phyloP scores from a whole-genome alignment of 2,329 filamentous ascomycete genomes.

The Penicillium hesseltinei region DNA sequence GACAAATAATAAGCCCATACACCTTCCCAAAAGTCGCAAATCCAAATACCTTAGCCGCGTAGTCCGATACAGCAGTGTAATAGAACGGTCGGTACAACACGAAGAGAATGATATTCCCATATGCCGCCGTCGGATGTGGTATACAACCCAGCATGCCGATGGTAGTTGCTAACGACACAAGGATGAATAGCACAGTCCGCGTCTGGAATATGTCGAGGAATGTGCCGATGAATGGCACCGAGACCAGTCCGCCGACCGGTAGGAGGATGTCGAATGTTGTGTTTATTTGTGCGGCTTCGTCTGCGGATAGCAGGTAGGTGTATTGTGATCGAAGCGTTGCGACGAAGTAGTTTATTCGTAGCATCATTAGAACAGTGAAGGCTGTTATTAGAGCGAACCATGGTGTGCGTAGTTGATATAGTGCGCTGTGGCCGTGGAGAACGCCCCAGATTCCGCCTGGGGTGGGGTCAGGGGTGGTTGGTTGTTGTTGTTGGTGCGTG shows the following conservation, averaged over 20 bases:
- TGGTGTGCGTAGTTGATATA: slow-evolving; percentile 70
- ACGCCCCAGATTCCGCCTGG: slow-evolving; percentile 74
- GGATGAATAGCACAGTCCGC: slow-evolving; percentile 64
- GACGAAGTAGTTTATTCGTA: slow-evolving; percentile 89
- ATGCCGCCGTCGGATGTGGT: slow-evolving; percentile 67
- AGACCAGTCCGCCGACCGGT: slow-evolving; percentile 77
- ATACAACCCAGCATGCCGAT: slow-evolving; percentile 78
- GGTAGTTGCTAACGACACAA: slow-evolving; percentile 68
- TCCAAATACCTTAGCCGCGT: slow-evolving; percentile 86
- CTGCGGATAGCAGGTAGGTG: slow-evolving; percentile 64
- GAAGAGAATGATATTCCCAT: slow-evolving; percentile 74
- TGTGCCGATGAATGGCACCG: slow-evolving; percentile 80
- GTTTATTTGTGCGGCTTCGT: slow-evolving; percentile 68
- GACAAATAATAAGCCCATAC: slow-evolving; percentile 86
- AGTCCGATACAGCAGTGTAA: slow-evolving; percentile 86
- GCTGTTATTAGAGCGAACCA: slow-evolving; percentile 86
- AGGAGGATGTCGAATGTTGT: slow-evolving; percentile 83
- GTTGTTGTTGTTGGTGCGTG: slow-evolving; percentile 28
- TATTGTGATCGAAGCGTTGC: slow-evolving; percentile 83
- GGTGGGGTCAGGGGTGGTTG: slow-evolving; percentile 45
- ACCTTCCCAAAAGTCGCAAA: slow-evolving; percentile 90
- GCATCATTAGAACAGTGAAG: slow-evolving; percentile 79
- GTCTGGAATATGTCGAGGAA: slow-evolving; percentile 77
- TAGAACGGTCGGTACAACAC: slow-evolving; percentile 83
- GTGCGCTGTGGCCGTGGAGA: slow-evolving; percentile 69